Base-by-base conservation (phyloP, 305 asterid genomes). In the Euphrasia arctica region DNA sequence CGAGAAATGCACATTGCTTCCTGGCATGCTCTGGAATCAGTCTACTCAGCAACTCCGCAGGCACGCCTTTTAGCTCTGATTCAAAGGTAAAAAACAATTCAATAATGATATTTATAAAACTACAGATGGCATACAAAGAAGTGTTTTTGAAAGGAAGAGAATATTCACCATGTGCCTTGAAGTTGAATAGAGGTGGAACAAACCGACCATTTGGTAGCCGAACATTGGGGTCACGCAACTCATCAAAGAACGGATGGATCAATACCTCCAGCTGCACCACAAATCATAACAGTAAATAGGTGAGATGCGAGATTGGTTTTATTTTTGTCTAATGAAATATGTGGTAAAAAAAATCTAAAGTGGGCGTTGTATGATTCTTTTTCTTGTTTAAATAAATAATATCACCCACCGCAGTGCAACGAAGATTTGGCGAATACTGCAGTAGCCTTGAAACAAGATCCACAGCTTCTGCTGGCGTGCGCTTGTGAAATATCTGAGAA, bases 161-260 rank as follows among this genome's bases (percentile, higher is more conserved):
- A 39, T 51, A 51, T 75, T 67, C 58, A 83, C 94, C 94, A 7
- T 81, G 88, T 56, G 86, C 71, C 72, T 79, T 85, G 42, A 85
- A 85, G 84, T 89, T 89, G 78, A 89, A 89, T 68, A 89, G 66
- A 11, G 97, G 95, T 29, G 97, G 97, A 72, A 89, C 83, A 58
- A 85, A 82, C 8, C 94, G 91, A 11, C 95, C 97, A 77, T 87
- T 89, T 2, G 93, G 97, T 45, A 89, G 67, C 45, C 95, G 85
- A 25, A 79, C 83, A 71, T 77, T 83, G 66, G 89, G 82, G 62
- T 89, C 97, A 12, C 97, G 95, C 60, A 89, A 74, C 75, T 87
- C 97, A 15, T 89, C 83, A 45, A 89, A 89, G 77, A 87, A 89
- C 12, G 97, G 86, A 73, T 90, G 95, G 52, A 77, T 80, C 82